These are phyloP conservation scores for Cyanodermella asteris DNA, from an alignment of 2,329 filamentous ascomycete genomes.

Conservation along the genomic window DNA sequence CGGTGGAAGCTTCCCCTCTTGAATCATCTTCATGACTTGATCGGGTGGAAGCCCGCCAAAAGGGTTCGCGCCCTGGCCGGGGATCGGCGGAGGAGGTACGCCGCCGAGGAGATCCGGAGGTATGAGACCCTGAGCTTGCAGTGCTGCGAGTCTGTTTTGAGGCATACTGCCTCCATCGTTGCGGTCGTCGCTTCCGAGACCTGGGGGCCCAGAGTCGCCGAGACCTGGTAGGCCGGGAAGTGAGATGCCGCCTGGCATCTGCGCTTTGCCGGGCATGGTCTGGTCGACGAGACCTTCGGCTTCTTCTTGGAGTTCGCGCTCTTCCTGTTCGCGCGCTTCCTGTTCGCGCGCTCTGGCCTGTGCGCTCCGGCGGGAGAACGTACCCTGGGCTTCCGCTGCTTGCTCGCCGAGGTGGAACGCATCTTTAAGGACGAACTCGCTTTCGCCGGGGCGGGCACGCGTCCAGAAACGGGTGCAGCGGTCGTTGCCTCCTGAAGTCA, in stretches of 20 bases:
- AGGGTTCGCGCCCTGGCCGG: constrained; percentile 8
- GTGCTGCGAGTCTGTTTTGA: constrained; percentile 18
- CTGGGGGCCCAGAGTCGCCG: constrained; percentile 18
- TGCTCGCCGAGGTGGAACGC: constrained; percentile 88
- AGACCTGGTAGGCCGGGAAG: constrained; percentile 37
- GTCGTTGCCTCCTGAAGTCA: constrained; percentile 90
- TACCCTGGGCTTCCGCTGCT: constrained; percentile 84
- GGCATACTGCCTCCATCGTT: constrained; percentile 22
- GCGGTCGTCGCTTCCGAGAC: constrained; percentile 10
- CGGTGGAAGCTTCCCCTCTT: too few relatives aligned
- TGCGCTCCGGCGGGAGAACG: constrained; percentile 63
- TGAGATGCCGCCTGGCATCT: constrained; percentile 28
- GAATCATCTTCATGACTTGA: too few relatives aligned
- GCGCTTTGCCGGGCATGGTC: constrained; percentile 45
- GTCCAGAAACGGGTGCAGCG: constrained; percentile 96
- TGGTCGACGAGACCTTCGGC: constrained; percentile 84
- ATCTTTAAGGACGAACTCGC: constrained; percentile 67
- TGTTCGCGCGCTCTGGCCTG: too few relatives aligned
- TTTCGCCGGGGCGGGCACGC: constrained; percentile 67
- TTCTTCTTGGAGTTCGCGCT: constrained; percentile 83
- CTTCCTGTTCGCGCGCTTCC: constrained; percentile 71
- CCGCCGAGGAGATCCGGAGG: constrained; percentile 16
- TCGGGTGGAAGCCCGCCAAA: too few relatives aligned
- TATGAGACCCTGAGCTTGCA: constrained; percentile 22
- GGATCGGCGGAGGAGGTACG: constrained; percentile 2